Conservation (phyloP, 2,329 filamentous ascomycete species). For the Colletotrichum eremochloae region DNA sequence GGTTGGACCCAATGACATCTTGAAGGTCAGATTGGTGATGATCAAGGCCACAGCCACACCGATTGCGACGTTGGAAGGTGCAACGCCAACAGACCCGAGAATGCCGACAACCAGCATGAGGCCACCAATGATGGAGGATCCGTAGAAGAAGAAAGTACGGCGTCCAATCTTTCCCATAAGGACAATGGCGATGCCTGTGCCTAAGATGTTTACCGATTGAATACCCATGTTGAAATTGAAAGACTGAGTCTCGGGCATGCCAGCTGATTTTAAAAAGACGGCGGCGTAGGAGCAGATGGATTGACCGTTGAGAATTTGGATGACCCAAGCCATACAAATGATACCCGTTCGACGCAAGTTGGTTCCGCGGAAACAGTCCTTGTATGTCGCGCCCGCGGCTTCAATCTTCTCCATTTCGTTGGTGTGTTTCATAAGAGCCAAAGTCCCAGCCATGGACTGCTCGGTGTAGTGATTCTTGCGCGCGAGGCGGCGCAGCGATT, state of each 20-base stretch:
- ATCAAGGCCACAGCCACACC: constrained; percentile 55
- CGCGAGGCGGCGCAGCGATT: constrained; percentile 52
- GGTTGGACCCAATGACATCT: constrained; percentile 59
- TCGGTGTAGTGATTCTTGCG: constrained; percentile 52
- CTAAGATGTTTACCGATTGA: constrained; percentile 59
- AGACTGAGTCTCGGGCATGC: constrained; percentile 56
- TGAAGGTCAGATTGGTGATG: constrained; percentile 57
- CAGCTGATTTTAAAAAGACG: constrained; percentile 65
- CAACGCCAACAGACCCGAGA: constrained; percentile 50
- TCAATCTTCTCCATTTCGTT: constrained; percentile 53
- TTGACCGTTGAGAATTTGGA: constrained; percentile 49
- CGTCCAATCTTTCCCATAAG: constrained; percentile 55
- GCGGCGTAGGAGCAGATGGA: constrained; percentile 66
- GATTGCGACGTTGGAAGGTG: constrained; percentile 45
- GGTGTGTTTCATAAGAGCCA: constrained; percentile 58
- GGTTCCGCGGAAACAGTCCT: constrained; percentile 55
- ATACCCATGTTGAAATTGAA: constrained; percentile 64
- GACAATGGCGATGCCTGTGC: constrained; percentile 56
- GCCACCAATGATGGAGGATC: constrained; percentile 52
- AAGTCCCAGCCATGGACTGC: constrained; percentile 53
- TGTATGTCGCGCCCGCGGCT: constrained; percentile 50
- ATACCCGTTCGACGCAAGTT: constrained; percentile 52
- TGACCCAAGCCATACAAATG: constrained; percentile 48
- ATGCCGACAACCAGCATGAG: constrained; percentile 59
- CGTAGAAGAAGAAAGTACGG: constrained; percentile 56